These are phyloP conservation scores for Polytolypa hystricis DNA, from an alignment of 2,329 filamentous ascomycete genomes.

Conservation along the genomic window DNA sequence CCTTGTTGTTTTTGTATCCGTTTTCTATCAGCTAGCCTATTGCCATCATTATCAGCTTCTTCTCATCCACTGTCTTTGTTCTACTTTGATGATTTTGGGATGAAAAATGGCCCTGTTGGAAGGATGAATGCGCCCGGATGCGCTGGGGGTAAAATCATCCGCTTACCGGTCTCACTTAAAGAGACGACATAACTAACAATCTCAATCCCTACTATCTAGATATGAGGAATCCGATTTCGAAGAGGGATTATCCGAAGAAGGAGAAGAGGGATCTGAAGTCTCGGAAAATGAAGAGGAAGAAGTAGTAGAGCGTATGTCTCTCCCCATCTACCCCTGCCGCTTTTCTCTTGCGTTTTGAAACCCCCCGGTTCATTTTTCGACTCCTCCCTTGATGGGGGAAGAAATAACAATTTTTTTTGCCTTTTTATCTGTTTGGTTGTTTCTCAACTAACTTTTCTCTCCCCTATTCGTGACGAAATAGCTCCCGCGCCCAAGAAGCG, in stretches of 20 bases:
- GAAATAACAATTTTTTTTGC: too few relatives aligned
- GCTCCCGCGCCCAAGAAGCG: slow-evolving; percentile 18
- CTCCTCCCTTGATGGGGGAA: too few relatives aligned
- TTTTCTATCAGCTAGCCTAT: too few relatives aligned
- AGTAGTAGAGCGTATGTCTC: slow-evolving; percentile 10
- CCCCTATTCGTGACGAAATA: slow-evolving; percentile 4
- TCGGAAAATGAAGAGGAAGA: slow-evolving; percentile 7
- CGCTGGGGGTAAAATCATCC: too few relatives aligned
- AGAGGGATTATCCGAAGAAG: slow-evolving; percentile 14
- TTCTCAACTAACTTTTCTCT: not conserved
- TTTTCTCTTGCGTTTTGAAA: not conserved
- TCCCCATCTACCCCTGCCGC: not conserved
- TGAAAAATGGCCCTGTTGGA: too few relatives aligned
- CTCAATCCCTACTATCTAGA: slow-evolving; percentile 12
- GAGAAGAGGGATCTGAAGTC: slow-evolving; percentile 14
- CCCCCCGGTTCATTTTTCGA: not conserved
- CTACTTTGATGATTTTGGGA: too few relatives aligned
- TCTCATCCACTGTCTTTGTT: too few relatives aligned
- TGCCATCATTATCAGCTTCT: too few relatives aligned
- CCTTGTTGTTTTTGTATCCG: too few relatives aligned
- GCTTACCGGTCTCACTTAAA: too few relatives aligned
- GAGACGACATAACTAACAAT: slow-evolving; percentile 5
- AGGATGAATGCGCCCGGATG: too few relatives aligned
- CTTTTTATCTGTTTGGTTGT: too few relatives aligned
- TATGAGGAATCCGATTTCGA: slow-evolving; percentile 23